Base-by-base conservation (phyloP, 2,329 filamentous ascomycete species). In the Epichloe amarillans region DNA sequence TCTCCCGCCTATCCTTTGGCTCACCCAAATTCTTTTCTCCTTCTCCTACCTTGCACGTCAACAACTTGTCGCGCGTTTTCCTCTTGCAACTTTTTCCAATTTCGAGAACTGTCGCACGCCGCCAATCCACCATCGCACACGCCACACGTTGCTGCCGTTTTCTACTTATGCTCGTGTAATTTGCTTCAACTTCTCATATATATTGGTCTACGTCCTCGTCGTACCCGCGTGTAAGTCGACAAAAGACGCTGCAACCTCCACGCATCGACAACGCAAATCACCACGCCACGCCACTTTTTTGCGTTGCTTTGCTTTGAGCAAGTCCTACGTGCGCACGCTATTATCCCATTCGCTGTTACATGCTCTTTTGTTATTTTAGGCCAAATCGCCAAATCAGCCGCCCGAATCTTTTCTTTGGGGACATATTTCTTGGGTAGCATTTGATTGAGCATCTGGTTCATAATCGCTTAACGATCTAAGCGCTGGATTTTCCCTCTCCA, bases 221-320 rank as follows among this genome's bases (percentile, higher is more conserved):
- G 49, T 53, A 51, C 47, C 57, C 50, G 55, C 62, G 62, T 66
- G 62, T 65, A 66, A 66, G 64, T 66, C 63, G 56, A 53, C 53
- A 47, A 36, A 40, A 35, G 47, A 42, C 47, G n/a, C 39, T 23
- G 51, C 51, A 50, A 47, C 52, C 39, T 42, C 50, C 21, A 39
- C 49, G 41, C 36, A 47, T 50, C 42, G 15, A 50, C 46, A 36
- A 41, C 46, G 37, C 52, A 26, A 36, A n/a, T 30, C 33, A 50
- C 41, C 40, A 43, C 35, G 38, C 48, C 21, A 41, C 38, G 46
- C 50, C 40, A 45, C 49, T 30, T 40, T 21, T 38, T 46, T 44
- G 40, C 39, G 38, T 43, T 46, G 42, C 17, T 36, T 40, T 19
- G 35, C 23, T 39, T 48, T 41, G 33, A 36, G 38, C 4, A 42